Conservation (phyloP, 2,329 filamentous ascomycete genomes). For the Trichoderma sp. region DNA sequence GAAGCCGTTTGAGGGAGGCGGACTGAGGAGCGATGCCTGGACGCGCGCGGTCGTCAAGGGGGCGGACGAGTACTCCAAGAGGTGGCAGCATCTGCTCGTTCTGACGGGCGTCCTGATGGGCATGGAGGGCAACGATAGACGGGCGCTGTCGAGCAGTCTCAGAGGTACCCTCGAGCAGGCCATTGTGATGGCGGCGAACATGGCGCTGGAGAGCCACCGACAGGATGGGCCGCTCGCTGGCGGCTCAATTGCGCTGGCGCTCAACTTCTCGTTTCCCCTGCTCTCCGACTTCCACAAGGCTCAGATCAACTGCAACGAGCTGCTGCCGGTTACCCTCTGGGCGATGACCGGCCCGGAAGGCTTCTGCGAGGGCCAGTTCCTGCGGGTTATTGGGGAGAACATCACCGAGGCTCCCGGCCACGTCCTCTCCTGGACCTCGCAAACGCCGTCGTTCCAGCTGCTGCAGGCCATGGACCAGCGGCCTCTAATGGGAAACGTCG, state of each 20-base stretch:
- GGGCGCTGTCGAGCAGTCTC: slow-evolving; percentile 65
- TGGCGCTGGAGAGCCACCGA: slow-evolving; percentile 62
- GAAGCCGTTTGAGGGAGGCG: slow-evolving; percentile 45
- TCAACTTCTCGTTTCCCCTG: slow-evolving; percentile 76
- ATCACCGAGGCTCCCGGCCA: slow-evolving; percentile 51
- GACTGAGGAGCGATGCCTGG: slow-evolving; percentile 56
- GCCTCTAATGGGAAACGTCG: slow-evolving; percentile 67
- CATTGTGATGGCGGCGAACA: slow-evolving; percentile 72
- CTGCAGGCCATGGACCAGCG: slow-evolving; percentile 61
- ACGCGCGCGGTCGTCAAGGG: slow-evolving; percentile 59
- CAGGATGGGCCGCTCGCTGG: slow-evolving; percentile 48
- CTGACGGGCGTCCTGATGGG: slow-evolving; percentile 78
- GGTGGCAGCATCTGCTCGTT: slow-evolving; percentile 85
- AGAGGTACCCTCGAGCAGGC: slow-evolving; percentile 70
- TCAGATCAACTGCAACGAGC: slow-evolving; percentile 65
- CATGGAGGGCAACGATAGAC: slow-evolving; percentile 65
- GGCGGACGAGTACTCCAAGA: slow-evolving; percentile 59
- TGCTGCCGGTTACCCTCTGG: slow-evolving; percentile 70
- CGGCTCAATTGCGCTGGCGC: slow-evolving; percentile 65
- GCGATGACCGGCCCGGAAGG: slow-evolving; percentile 72
- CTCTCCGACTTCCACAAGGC: slow-evolving; percentile 62
- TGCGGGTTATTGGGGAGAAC: slow-evolving; percentile 70
- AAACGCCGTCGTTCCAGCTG: slow-evolving; percentile 61
- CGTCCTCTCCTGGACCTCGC: slow-evolving; percentile 64
- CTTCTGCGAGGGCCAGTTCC: slow-evolving; percentile 74